Conservation (phyloP, 768 basidiomycete species). For the Wakefieldia striispora region DNA sequence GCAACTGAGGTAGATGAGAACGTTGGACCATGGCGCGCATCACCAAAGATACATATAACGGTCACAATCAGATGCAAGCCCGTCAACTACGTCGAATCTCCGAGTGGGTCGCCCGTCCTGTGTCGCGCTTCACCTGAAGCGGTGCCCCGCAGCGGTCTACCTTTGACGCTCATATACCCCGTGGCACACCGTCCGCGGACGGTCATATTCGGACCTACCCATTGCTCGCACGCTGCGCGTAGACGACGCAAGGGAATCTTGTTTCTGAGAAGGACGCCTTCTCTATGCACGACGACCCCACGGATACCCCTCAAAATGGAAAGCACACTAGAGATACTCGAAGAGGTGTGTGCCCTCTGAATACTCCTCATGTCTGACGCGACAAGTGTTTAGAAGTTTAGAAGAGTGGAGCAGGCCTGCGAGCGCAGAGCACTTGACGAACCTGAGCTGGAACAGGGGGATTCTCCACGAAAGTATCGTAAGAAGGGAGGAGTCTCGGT, state of each 20-base stretch:
- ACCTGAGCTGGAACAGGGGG: conserved; percentile 9
- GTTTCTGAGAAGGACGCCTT: not conserved
- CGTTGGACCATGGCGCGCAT: not conserved
- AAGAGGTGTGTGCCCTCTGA: conserved; percentile 23
- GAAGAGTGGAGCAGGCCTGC: conserved; percentile 55
- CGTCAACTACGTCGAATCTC: conserved; percentile 1
- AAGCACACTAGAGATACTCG: conserved; percentile 25
- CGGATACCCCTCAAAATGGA: conserved; percentile 14
- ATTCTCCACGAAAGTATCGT: conserved; percentile 31
- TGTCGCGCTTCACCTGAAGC: not conserved
- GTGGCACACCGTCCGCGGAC: not conserved
- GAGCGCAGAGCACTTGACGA: conserved; percentile 46
- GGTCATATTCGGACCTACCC: conserved; percentile 1
- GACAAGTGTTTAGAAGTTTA: conserved; percentile 46
- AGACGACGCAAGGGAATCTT: not conserved
- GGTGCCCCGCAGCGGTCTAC: not conserved
- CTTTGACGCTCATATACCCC: not conserved
- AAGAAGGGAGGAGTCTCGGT: conserved; percentile 55
- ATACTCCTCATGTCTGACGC: not conserved
- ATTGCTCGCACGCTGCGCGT: conserved; percentile 9
- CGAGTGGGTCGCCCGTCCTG: not conserved
- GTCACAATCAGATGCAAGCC: conserved; percentile 12
- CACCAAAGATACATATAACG: not conserved
- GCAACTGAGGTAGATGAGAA: conserved; percentile 1
- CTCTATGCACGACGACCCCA: not conserved